Evolutionary conservation across 192 early-diverging fungal genomes (phyloP).

Genomic region (Thamnidium elegans): DNA sequence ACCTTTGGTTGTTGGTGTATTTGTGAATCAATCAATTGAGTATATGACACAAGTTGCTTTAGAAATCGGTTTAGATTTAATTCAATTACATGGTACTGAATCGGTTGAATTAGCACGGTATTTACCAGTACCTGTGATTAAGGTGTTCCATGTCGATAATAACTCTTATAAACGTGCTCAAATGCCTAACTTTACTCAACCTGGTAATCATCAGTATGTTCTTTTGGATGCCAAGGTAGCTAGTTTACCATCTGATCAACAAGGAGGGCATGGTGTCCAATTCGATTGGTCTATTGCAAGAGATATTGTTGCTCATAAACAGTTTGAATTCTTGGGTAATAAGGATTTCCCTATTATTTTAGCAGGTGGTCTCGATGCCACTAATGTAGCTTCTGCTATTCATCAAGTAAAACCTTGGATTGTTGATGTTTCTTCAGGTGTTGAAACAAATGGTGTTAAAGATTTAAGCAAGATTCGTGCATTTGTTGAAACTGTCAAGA

Average conservation of each 20-base stretch:
- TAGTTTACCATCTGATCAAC: constrained; percentile 42
- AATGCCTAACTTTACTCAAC: constrained; percentile 44
- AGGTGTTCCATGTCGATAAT: constrained; percentile 80
- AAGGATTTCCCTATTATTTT: constrained; percentile 69
- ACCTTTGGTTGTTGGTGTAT: constrained; percentile 92
- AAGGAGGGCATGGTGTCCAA: constrained; percentile 73
- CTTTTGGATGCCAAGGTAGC: constrained; percentile 67
- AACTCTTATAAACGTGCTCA: constrained; percentile 41
- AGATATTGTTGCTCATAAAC: constrained; percentile 37
- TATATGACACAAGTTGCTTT: constrained; percentile 67
- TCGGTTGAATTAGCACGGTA: constrained; percentile 58
- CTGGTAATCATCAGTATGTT: constrained; percentile 50
- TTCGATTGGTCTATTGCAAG: constrained; percentile 89
- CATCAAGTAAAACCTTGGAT: constrained; percentile 67
- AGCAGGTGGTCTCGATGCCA: constrained; percentile 84
- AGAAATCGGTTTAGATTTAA: constrained; percentile 75
- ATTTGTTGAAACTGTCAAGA: constrained; percentile 69
- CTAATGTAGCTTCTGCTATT: constrained; percentile 80
- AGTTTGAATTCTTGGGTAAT: neutral
- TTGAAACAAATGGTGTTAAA: constrained; percentile 82
- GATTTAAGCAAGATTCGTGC: constrained; percentile 69
- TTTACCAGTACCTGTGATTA: constrained; percentile 82
- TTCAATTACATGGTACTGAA: constrained; percentile 93
- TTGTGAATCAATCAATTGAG: constrained; percentile 79
- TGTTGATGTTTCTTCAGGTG: constrained; percentile 94